These are phyloP conservation scores for Dinochytrium kinnereticum DNA, from an alignment of 371 early-diverging fungal species.

Conservation along the genomic window DNA sequence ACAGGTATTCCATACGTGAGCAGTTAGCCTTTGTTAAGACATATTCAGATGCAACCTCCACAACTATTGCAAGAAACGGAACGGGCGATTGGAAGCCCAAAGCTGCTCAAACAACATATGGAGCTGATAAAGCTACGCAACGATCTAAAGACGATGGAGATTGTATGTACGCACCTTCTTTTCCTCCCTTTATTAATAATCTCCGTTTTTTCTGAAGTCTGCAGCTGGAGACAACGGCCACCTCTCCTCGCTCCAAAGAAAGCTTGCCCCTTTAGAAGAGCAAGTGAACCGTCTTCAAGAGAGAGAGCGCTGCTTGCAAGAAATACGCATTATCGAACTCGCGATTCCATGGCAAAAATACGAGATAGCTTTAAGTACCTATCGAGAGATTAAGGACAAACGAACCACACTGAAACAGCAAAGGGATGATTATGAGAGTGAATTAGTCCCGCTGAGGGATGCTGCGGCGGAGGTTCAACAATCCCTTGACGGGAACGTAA, in stretches of 20 bases:
- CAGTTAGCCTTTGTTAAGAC: not conserved
- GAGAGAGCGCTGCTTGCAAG: conserved; percentile 62
- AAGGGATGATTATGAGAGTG: conserved; percentile 15
- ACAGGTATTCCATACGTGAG: conserved; percentile 54
- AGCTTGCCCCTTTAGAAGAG: conserved; percentile 42
- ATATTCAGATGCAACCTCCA: conserved; percentile 68
- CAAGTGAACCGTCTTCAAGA: conserved; percentile 78
- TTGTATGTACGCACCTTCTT: no score
- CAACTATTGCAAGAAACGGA: conserved; percentile 84
- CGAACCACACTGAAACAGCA: conserved; percentile 33
- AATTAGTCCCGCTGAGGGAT: conserved; percentile 16
- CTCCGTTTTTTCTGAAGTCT: conserved; percentile 54
- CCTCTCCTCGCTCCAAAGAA: conserved; percentile 61
- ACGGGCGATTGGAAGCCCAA: conserved; percentile 76
- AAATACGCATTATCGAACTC: conserved; percentile 34
- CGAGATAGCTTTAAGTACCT: conserved; percentile 36
- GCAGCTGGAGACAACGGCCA: conserved; percentile 63
- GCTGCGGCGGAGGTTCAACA: not conserved
- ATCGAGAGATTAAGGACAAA: conserved; percentile 30
- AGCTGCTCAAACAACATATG: conserved; percentile 70
- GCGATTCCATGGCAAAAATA: conserved; percentile 37
- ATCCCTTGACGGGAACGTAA: conserved; percentile 2
- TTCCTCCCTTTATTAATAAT: no score
- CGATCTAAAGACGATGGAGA: conserved; percentile 61
- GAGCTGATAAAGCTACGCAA: conserved; percentile 66